These are phyloP conservation scores for Chytridium lagenaria DNA, from an alignment of 371 early-diverging fungal genomes.

Conservation along the genomic window DNA sequence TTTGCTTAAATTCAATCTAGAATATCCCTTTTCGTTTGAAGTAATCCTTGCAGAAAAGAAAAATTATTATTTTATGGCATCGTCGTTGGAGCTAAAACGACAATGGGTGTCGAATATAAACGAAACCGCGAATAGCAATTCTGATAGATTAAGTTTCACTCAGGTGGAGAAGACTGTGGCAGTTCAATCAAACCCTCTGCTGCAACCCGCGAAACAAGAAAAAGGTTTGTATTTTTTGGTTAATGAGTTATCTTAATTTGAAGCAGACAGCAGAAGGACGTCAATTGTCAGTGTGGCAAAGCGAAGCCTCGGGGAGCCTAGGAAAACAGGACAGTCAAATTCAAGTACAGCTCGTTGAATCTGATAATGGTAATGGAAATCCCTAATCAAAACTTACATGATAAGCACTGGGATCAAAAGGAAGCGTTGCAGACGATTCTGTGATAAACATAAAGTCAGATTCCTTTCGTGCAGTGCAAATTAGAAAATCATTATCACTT, in stretches of 20 bases:
- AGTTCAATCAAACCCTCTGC: background rate
- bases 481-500: background rate
- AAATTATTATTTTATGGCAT: conserved; percentile 3
- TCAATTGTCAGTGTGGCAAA: background rate
- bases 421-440: background rate
- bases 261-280: background rate
- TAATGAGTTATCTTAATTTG: background rate
- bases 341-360: too few relatives aligned
- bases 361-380: too few relatives aligned
- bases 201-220: background rate
- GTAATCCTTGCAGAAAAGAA: background rate
- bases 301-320: background rate
- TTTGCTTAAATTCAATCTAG: background rate
- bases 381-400: too few relatives aligned
- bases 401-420: background rate
- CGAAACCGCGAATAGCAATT: background rate
- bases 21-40: conserved; percentile 3
- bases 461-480: background rate
- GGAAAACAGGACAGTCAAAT: background rate
- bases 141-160: background rate
- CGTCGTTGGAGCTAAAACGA: background rate
- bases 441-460: conserved; percentile 7
- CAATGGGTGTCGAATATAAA: conserved; percentile 2
- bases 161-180: background rate
- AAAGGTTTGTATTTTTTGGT: background rate